Conservation (phyloP, 2,329 filamentous ascomycete species). For the Colletotrichum camelliae region DNA sequence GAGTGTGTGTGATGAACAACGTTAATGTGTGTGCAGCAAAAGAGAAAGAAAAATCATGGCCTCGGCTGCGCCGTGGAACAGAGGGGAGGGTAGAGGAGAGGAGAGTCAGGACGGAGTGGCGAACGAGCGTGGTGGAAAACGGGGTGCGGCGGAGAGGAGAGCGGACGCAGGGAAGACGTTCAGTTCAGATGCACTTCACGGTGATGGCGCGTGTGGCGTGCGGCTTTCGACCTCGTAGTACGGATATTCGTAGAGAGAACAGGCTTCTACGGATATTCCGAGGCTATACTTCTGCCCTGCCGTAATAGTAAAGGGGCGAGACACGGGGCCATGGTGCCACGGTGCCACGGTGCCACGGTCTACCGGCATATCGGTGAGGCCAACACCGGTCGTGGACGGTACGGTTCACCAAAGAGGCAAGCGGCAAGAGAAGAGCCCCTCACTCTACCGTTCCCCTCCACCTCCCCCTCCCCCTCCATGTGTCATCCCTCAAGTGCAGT, state of each 20-base stretch:
- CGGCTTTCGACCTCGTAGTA: neutral
- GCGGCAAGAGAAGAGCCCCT: neutral
- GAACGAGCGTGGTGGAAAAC: neutral
- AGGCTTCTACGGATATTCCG: neutral
- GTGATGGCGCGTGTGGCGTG: neutral
- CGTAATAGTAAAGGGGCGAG: neutral
- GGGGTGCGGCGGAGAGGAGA: neutral
- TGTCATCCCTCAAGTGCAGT: neutral
- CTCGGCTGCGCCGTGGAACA: constrained; percentile 1
- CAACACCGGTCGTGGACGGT: neutral
- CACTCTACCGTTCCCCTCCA: neutral
- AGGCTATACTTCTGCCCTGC: neutral
- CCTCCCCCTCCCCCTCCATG: neutral
- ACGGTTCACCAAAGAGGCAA: neutral
- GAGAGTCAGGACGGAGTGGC: constrained; percentile 1
- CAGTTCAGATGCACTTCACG: neutral
- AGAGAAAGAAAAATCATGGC: neutral
- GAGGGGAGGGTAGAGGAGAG: neutral
- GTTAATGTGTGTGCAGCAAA: neutral
- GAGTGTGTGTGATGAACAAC: neutral
- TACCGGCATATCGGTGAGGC: neutral
- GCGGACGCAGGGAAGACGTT: neutral
- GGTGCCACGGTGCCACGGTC: neutral
- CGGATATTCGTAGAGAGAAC: neutral
- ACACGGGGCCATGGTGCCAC: neutral